A percentile compares a stretch with the other conserved stretches of the same genome.
Evolutionary conservation across 1,139 yeast genomes (phyloP).

Genomic region (Diutina neorugosa): DNA sequence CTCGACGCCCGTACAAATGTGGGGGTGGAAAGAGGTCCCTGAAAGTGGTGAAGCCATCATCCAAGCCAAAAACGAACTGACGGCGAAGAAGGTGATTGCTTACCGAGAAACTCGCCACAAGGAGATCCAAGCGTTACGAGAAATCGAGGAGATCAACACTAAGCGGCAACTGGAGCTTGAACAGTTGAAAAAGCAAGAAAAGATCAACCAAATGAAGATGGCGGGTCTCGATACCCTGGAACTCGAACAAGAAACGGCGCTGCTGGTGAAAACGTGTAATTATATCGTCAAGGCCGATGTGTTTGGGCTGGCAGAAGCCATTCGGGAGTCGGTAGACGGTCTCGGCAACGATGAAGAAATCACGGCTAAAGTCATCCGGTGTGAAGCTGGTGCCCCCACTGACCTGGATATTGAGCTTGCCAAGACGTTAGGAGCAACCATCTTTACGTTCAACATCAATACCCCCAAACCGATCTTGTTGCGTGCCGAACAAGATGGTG

Average conservation of each 20-base stretch:
- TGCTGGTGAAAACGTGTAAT: slow-evolving; percentile 20
- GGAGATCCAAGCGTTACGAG: slow-evolving; percentile 49
- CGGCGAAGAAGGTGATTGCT: slow-evolving; percentile 64
- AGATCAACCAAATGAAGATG: slow-evolving; percentile 40
- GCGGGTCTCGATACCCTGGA: slow-evolving; percentile 43
- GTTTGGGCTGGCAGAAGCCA: slow-evolving; percentile 54
- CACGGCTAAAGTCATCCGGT: slow-evolving; percentile 48
- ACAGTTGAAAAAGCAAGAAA: slow-evolving; percentile 37
- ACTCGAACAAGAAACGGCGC: slow-evolving; percentile 19
- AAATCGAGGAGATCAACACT: slow-evolving; percentile 60
- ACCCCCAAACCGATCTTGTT: slow-evolving; percentile 52
- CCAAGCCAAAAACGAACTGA: slow-evolving; percentile 61
- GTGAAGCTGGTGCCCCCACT: slow-evolving; percentile 78
- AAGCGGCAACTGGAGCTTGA: slow-evolving; percentile 34
- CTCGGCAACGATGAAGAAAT: slow-evolving; percentile 87
- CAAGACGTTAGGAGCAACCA: slow-evolving; percentile 56
- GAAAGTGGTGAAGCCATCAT: slow-evolving; percentile 82
- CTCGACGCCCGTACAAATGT: slow-evolving; percentile 79
- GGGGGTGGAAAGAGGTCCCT: slow-evolving; percentile 94
- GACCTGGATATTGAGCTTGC: slow-evolving; percentile 81
- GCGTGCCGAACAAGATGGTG: slow-evolving; percentile 47
- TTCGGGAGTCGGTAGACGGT: slow-evolving; percentile 61
- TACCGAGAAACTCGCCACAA: slow-evolving; percentile 48
- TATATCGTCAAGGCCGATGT: slow-evolving; percentile 86
- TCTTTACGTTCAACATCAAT: slow-evolving; percentile 68